Percentiles rank a stretch among this genome's conserved stretches.
Conservation (phyloP, 2,329 filamentous ascomycete species). For the Colletotrichum falcatum region DNA sequence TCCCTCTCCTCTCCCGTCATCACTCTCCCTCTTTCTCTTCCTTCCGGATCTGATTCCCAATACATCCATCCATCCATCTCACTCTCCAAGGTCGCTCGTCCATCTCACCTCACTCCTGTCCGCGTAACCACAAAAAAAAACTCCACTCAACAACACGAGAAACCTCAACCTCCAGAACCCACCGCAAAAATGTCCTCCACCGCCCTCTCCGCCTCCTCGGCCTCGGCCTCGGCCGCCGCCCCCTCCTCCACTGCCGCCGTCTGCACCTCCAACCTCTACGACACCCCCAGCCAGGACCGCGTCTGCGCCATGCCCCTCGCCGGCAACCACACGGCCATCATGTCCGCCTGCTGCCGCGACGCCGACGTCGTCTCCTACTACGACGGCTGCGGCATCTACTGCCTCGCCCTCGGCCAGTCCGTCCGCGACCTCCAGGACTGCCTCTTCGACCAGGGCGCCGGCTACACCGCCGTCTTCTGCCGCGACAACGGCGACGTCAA, state of each 20-base stretch:
- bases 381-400: conserved; percentile 63
- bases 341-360: conserved; percentile 59
- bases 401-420: conserved; percentile 52
- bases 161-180: no score
- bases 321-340: conserved; percentile 56
- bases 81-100: no score
- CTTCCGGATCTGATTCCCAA: neutral
- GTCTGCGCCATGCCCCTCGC: conserved; percentile 57
- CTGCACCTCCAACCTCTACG: conserved; percentile 49
- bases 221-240: conserved; percentile 20
- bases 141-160: no score
- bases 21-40: no score
- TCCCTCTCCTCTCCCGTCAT: neutral
- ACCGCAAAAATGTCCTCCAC: conserved; percentile 25
- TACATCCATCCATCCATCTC: neutral
- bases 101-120: no score
- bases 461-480: conserved; percentile 58
- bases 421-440: conserved; percentile 50
- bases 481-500: conserved; percentile 48
- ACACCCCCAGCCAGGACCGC: conserved; percentile 57
- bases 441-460: conserved; percentile 54
- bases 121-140: no score
- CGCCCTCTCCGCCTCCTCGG: conserved; percentile 9
- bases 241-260: conserved; percentile 2
- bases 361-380: conserved; percentile 60